Evolutionary conservation across 1,139 yeast species (phyloP).

Genomic region (Taphrina deformans): DNA sequence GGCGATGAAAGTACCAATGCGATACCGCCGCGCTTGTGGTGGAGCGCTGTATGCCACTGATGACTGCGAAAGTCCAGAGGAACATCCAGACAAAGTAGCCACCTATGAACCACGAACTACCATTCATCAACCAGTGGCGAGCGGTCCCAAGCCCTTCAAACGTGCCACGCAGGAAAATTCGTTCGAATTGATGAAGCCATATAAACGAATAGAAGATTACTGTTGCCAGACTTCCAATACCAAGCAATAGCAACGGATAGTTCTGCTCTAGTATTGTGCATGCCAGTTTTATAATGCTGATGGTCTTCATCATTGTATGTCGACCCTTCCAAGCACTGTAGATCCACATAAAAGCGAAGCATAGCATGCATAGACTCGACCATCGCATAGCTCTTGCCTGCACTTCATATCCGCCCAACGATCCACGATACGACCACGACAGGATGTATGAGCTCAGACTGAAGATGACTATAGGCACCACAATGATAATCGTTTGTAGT

Average conservation of each 20-base stretch:
- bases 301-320: constrained; percentile 45
- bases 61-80: constrained; percentile 51
- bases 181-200: constrained; percentile 47
- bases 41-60: constrained; percentile 47
- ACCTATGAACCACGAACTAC: constrained; percentile 46
- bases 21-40: constrained; percentile 7
- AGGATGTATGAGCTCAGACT: constrained; percentile 44
- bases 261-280: constrained; percentile 46
- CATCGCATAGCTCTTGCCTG: constrained; percentile 49
- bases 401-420: constrained; percentile 45
- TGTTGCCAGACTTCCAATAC: constrained; percentile 43
- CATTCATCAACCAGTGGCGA: constrained; percentile 43
- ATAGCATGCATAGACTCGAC: constrained; percentile 45
- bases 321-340: constrained; percentile 45
- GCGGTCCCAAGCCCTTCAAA: constrained; percentile 41
- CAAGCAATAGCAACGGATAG: constrained; percentile 43
- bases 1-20: constrained; percentile 49
- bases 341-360: constrained; percentile 45
- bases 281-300: constrained; percentile 47
- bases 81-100: constrained; percentile 47
- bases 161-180: constrained; percentile 47
- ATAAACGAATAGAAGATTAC: constrained; percentile 45
- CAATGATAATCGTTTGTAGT: constrained; percentile 45
- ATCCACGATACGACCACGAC: constrained; percentile 46
- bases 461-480: constrained; percentile 45